Evolutionary conservation across 2,329 filamentous ascomycete genomes (phyloP).

Genomic region (Samsoniella hepiali): DNA sequence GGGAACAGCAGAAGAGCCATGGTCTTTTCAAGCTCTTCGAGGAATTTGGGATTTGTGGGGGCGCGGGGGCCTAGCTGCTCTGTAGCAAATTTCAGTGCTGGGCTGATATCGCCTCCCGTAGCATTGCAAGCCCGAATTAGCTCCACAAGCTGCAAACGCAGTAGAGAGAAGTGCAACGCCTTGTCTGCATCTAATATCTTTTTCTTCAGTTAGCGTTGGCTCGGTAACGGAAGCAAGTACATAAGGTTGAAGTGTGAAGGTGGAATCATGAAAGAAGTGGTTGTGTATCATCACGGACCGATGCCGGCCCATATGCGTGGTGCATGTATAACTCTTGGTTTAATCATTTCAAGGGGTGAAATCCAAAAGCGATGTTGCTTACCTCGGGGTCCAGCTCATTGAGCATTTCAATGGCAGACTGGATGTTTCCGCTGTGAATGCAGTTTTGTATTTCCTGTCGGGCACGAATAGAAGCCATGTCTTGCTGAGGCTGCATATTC

Average conservation of each 20-base stretch:
- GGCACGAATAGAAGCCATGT: constrained; percentile 68
- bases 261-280: constrained; percentile 49
- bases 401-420: constrained; percentile 78
- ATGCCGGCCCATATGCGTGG: constrained; percentile 83
- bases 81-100: constrained; percentile 83
- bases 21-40: constrained; percentile 84
- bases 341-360: constrained; percentile 75
- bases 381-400: constrained; percentile 92
- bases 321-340: constrained; percentile 90
- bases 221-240: constrained; percentile 15
- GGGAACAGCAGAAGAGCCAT: constrained; percentile 91
- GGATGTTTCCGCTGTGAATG: constrained; percentile 82
- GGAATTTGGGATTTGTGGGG: constrained; percentile 73
- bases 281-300: constrained; percentile 84
- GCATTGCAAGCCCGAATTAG: constrained; percentile 76
- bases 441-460: constrained; percentile 80
- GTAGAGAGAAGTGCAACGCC: constrained; percentile 80
- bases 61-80: constrained; percentile 84
- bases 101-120: constrained; percentile 67
- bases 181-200: constrained; percentile 86
- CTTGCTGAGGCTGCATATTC: constrained; percentile 72
- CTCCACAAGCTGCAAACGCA: constrained; percentile 90
- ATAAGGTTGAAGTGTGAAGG: constrained; percentile 14
- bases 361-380: constrained; percentile 38
- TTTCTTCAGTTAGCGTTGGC: constrained; percentile 27